Conservation (phyloP, 2,329 filamentous ascomycete genomes). For the Cylindrodendrum hubeiense region DNA sequence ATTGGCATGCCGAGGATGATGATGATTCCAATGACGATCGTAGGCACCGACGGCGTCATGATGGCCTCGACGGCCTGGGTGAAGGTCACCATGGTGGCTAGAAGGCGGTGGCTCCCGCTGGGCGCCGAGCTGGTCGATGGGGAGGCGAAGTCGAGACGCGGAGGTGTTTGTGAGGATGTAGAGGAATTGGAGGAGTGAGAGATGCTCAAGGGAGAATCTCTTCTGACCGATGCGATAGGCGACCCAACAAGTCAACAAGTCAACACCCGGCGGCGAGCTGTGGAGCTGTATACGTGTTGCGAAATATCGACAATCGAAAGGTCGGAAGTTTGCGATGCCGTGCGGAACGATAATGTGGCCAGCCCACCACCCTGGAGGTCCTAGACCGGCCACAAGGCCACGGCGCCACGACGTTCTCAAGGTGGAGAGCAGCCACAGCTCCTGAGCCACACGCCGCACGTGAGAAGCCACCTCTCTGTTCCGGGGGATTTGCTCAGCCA, state of each 20-base stretch:
- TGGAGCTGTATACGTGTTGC: not conserved
- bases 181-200: not conserved
- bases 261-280: slow-evolving; percentile 3
- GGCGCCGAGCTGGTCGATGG: slow-evolving; percentile 18
- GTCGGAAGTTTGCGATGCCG: slow-evolving; percentile 23
- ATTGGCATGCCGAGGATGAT: slow-evolving; percentile 81
- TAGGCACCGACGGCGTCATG: slow-evolving; percentile 69
- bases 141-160: not conserved
- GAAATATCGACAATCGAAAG: slow-evolving; percentile 18
- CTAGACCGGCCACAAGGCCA: not conserved
- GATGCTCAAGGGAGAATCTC: not conserved
- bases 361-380: slow-evolving; percentile 22
- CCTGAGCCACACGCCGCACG: slow-evolving; percentile 10
- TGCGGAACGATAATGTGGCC: slow-evolving; percentile 25
- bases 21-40: slow-evolving; percentile 76
- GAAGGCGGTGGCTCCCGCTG: slow-evolving; percentile 26
- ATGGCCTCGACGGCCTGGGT: slow-evolving; percentile 62
- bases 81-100: slow-evolving; percentile 53
- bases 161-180: not conserved
- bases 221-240: not conserved
- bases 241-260: not conserved
- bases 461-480: slow-evolving; percentile 2
- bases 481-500: slow-evolving; percentile 32
- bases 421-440: not conserved
- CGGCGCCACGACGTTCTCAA: slow-evolving; percentile 2